A percentile compares a stretch with the other conserved stretches of the same genome.
phyloP scores from a whole-genome alignment of 768 basidiomycete genomes.

The Trametes cinnabarina region DNA sequence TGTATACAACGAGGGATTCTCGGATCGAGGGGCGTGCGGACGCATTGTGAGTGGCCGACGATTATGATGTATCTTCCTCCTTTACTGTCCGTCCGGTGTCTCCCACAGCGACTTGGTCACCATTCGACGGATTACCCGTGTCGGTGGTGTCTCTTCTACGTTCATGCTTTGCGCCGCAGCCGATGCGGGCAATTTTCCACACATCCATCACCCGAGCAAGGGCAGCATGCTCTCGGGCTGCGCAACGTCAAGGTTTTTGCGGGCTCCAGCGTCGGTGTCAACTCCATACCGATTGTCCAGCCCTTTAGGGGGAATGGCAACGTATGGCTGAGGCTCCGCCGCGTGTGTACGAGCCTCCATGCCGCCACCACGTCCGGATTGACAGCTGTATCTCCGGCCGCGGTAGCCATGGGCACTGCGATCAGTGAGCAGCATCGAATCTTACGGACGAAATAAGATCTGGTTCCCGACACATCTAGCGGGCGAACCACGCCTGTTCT shows the following conservation, averaged over 20 bases:
- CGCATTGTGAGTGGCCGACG: too few relatives aligned
- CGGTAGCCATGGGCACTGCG: background rate
- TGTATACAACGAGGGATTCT: background rate
- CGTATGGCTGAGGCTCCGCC: background rate
- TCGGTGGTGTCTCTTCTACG: background rate
- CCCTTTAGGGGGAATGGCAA: background rate
- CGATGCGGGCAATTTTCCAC: background rate
- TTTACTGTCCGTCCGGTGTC: too few relatives aligned
- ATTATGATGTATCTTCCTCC: too few relatives aligned
- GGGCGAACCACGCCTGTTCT: slow-evolving; percentile 6
- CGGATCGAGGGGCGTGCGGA: background rate
- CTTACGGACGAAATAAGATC: slow-evolving; percentile 3
- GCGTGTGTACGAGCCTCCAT: background rate
- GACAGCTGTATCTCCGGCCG: background rate
- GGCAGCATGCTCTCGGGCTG: too few relatives aligned
- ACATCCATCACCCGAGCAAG: too few relatives aligned
- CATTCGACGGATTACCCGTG: background rate
- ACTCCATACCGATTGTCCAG: background rate
- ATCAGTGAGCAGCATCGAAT: slow-evolving; percentile 4
- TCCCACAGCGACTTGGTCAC: too few relatives aligned
- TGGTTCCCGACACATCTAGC: slow-evolving; percentile 5
- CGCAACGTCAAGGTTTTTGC: too few relatives aligned
- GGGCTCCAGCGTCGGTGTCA: background rate
- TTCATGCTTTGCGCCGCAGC: background rate
- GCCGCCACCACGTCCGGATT: background rate